Evolutionary conservation across 805 yeast genomes (phyloP).

Genomic region (Wickerhamomyces bovis): DNA sequence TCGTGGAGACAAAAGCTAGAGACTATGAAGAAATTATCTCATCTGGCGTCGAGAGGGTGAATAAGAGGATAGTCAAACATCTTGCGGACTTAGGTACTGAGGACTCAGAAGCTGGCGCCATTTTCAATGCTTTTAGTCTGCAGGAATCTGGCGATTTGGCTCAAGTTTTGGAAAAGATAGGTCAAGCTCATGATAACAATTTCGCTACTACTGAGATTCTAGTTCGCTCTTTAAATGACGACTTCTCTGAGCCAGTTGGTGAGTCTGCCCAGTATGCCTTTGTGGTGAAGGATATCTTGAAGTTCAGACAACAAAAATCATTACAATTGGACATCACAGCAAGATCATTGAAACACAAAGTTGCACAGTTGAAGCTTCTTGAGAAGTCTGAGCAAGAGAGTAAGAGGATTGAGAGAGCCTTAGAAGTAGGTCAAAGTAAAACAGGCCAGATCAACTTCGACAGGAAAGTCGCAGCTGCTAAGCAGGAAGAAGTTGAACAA

Average conservation of each 20-base stretch:
- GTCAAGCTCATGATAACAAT: conserved; percentile 77
- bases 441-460: conserved; percentile 26
- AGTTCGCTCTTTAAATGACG: conserved; percentile 46
- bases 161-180: conserved; percentile 65
- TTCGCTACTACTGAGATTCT: conserved; percentile 46
- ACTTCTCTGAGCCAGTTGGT: conserved; percentile 61
- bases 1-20: conserved; percentile 36
- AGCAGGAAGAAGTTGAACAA: conserved; percentile 9
- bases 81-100: conserved; percentile 51
- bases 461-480: conserved; percentile 18
- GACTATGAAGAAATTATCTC: conserved; percentile 41
- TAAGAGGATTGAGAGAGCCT: conserved; percentile 32
- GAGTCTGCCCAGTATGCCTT: conserved; percentile 64
- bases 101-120: conserved; percentile 68
- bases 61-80: conserved; percentile 45
- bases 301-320: conserved; percentile 47
- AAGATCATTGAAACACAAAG: conserved; percentile 31
- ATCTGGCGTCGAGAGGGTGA: conserved; percentile 48
- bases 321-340: conserved; percentile 38
- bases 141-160: conserved; percentile 39
- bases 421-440: conserved; percentile 18
- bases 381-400: conserved; percentile 40
- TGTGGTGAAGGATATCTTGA: conserved; percentile 48
- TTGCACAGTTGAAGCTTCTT: conserved; percentile 28
- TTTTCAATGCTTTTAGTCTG: conserved; percentile 51